Evolutionary conservation across 768 basidiomycete genomes (phyloP), one percentile per base, ranked within the genome.

Genomic region (Pleurotus ostreatus): DNA sequence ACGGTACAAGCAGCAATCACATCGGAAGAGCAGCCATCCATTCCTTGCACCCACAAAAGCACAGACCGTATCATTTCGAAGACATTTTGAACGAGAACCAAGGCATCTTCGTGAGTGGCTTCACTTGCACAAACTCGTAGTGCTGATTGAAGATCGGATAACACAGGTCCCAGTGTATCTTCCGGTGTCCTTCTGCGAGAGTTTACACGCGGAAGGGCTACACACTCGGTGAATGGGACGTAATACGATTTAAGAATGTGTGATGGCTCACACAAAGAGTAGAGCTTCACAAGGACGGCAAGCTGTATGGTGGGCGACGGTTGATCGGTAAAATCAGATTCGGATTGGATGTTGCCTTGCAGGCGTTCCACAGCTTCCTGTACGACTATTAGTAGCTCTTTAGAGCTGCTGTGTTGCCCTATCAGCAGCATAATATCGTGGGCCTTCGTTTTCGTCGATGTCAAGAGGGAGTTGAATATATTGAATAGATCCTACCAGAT

Each of bases 131-230:
- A 64, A 6, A 68, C 57, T 18, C 61, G 59, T 34, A 77, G 60
- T 4, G 68, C 59, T 3, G 65, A 65, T 45, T 70, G 66, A 6
- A 80, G 57, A 13, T 77, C 72, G 20, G 68, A 53, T n/a, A 78
- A 58, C 11, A 80, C 59, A 1, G 77, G 75, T 16, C 60, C 60
- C n/a, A 80, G 52, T 7, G 74, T 79, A 23, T 79, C 76, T 8
- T 71, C 66, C 0, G 76, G 71, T 0, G 74, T 64, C 56, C 74
- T 77, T 54, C 71, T 75, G 37, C 76, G 71, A 41, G 76, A 59
- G 53, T 70, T 76, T 25, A 81, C 59, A 20, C 76, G 76, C 16
- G 77, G 76, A 46, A 83, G 75, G 3, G 73, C 81, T 82, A 53
- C 7, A 34, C 9, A 30, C 8, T 9, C 11, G 30, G 5, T 49